Evolutionary conservation across 148 eudicot genomes (phyloP).

Genomic region (Chenopodium formosanum): DNA sequence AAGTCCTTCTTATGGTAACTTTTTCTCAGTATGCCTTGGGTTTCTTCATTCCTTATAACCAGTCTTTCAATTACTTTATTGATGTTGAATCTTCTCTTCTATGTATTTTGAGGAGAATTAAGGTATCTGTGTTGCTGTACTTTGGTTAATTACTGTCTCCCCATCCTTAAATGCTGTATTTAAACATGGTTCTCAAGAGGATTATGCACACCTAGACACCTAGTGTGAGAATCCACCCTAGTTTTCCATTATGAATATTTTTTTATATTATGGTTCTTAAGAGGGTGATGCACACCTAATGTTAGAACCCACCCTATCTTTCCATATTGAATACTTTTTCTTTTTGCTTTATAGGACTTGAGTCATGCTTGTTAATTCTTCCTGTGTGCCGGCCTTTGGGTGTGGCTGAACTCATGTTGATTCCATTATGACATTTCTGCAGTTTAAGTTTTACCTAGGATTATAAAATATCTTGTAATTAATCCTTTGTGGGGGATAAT

Average conservation of each 20-base stretch:
- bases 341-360: too few species aligned
- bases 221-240: neutral
- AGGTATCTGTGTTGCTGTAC: neutral
- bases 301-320: neutral
- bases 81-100: neutral
- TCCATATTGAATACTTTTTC: too few species aligned
- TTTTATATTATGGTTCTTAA: neutral
- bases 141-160: neutral
- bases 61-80: neutral
- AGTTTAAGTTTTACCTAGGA: too few species aligned
- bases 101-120: neutral
- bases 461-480: too few species aligned
- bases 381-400: too few species aligned
- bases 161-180: neutral
- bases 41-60: neutral
- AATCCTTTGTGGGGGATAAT: too few species aligned
- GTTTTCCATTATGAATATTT: neutral
- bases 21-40: neutral
- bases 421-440: too few species aligned
- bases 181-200: neutral
- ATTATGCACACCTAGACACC: neutral
- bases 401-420: too few species aligned
- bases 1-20: constrained; percentile 85
- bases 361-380: too few species aligned
- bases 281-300: neutral